Conservation (phyloP, 176 grass and related monocot genomes). For the Aegilops tauschii region DNA sequence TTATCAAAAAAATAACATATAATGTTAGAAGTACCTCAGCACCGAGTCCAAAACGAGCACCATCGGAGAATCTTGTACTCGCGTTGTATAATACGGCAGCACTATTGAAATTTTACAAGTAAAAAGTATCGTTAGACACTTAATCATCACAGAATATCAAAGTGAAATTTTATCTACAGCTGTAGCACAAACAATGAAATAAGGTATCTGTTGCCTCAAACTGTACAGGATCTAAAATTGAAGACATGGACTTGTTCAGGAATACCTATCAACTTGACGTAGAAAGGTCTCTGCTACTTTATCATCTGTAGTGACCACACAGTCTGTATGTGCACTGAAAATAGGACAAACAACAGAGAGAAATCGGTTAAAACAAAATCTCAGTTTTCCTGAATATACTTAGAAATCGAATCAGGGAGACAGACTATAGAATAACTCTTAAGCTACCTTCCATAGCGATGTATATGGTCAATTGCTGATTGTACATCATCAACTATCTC, state of each 20-base stretch:
- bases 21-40: constrained; percentile 66
- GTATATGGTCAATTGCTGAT: constrained; percentile 87
- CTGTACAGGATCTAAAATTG: constrained; percentile 6
- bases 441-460: constrained; percentile 82
- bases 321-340: constrained; percentile 91
- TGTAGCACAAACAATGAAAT: not conserved
- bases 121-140: constrained; percentile 22
- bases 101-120: constrained; percentile 38
- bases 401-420: not conserved
- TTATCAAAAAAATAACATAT: not conserved
- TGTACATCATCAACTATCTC: constrained; percentile 90
- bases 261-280: constrained; percentile 85
- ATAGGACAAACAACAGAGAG: not conserved
- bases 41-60: constrained; percentile 97
- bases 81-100: constrained; percentile 94
- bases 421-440: not conserved
- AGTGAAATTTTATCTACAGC: not conserved
- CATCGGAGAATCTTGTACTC: constrained; percentile 92
- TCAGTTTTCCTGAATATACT: not conserved
- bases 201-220: not conserved
- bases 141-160: constrained; percentile 12
- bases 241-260: not conserved
- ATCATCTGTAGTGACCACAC: constrained; percentile 69
- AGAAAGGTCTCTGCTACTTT: constrained; percentile 72
- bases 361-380: constrained; percentile 17